Evolutionary conservation across 768 basidiomycete genomes (phyloP), one percentile per base, ranked within the genome.

Genomic region (Naganishia vishniacii): DNA sequence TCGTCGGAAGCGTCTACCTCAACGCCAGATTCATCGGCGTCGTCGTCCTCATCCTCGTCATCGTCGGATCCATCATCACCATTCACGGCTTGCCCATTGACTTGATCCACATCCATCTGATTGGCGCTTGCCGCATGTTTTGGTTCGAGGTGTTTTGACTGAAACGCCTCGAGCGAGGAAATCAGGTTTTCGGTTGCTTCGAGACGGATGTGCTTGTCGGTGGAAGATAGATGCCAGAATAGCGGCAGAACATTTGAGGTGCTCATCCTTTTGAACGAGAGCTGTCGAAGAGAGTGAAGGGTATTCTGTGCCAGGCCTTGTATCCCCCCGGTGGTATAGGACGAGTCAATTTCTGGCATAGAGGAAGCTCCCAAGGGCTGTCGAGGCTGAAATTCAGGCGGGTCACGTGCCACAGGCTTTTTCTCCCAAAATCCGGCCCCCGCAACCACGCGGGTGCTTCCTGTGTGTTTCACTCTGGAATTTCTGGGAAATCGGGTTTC

Each of bases 211-310:
- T 86, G 85, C 79, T 85, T 89, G 20, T 83, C 84, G 1, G 84
- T 80, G 2, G 88, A 89, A 16, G 92, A 93, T 59, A 97, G 81
- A 76, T 91, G 82, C 92, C 92, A 95, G 82, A 92, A 97, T 34
- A 95, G 82, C 15, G 90, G 88, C 61, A 97, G 84, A 34, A 91
- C 93, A 53, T 91, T 91, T 40, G 88, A 84, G 85, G 91, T 20
- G 23, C 53, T 56, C 53, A 56, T 56, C 53, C 34, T 56, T 34
- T 56, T 12, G 34, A 40, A 26, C 40, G 23, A 12, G 37, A 56
- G 32, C 53, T 40, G 31, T 15, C 5, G 9, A 29, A 29, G 29
- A 5, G 2, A 31, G 31, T 11, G n/a, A n/a, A n/a, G n/a, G n/a
- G n/a, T n/a, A n/a, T n/a, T n/a, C n/a, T n/a, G n/a, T n/a, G n/a